A percentile compares a stretch with the other conserved stretches of the same genome.
Conservation (phyloP, 2,329 filamentous ascomycete species). For the Elsinoe batatas region DNA sequence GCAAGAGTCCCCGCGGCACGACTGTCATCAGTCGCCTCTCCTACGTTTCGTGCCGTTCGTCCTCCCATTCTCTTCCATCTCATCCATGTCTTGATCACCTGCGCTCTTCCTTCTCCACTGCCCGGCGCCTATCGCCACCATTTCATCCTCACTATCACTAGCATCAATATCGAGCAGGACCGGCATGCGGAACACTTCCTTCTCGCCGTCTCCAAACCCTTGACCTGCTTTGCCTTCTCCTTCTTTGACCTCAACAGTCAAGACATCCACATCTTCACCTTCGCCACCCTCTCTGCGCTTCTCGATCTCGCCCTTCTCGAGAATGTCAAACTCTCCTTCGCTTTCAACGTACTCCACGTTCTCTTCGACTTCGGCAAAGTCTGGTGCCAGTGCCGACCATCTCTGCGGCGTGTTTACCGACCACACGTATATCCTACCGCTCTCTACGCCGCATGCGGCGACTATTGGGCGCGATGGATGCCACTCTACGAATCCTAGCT, state of each 20-base stretch:
- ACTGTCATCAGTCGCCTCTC: background rate
- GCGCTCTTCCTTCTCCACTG: slow-evolving; percentile 82
- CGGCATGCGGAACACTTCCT: slow-evolving; percentile 67
- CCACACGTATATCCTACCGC: slow-evolving; percentile 91
- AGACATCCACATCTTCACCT: slow-evolving; percentile 85
- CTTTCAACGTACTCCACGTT: slow-evolving; percentile 93
- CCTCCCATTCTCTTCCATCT: slow-evolving; percentile 40
- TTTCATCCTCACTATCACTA: slow-evolving; percentile 91
- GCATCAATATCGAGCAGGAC: slow-evolving; percentile 87
- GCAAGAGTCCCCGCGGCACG: background rate
- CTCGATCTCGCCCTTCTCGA: slow-evolving; percentile 87
- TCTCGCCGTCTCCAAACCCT: slow-evolving; percentile 44
- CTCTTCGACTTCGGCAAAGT: slow-evolving; percentile 95
- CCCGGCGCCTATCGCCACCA: slow-evolving; percentile 56
- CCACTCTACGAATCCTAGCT: slow-evolving; percentile 95
- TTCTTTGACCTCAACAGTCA: slow-evolving; percentile 54
- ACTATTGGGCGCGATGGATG: slow-evolving; percentile 81
- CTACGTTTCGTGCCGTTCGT: background rate
- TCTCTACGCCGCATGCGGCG: slow-evolving; percentile 85
- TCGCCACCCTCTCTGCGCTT: slow-evolving; percentile 82
- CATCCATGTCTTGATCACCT: slow-evolving; percentile 55
- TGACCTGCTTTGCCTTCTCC: slow-evolving; percentile 30
- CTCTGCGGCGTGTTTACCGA: slow-evolving; percentile 89
- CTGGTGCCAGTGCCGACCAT: slow-evolving; percentile 92
- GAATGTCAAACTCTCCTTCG: slow-evolving; percentile 97